A percentile compares a stretch with the other conserved stretches of the same genome.
Conservation (phyloP, 345 rosid genomes). For the Eucalyptus paniculata region DNA sequence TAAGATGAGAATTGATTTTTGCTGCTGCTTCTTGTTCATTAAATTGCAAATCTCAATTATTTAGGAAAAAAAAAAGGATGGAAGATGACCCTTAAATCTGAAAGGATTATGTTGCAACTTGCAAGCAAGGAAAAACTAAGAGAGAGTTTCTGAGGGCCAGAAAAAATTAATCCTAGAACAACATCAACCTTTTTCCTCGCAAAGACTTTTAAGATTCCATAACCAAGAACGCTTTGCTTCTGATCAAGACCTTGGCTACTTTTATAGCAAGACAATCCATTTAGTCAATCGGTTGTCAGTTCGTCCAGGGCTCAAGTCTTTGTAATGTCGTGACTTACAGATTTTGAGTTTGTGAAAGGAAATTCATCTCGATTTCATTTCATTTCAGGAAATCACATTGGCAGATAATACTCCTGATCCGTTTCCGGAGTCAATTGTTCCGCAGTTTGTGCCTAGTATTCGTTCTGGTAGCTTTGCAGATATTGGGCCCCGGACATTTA, state of each 20-base stretch:
- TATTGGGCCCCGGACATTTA: slow-evolving; percentile 41
- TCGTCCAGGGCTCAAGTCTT: background rate
- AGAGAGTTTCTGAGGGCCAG: background rate
- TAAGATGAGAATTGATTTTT: background rate
- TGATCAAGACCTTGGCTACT: background rate
- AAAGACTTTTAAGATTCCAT: background rate
- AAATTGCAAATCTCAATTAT: background rate
- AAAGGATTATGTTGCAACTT: background rate
- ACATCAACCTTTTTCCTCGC: background rate
- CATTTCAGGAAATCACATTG: slow-evolving; percentile 25
- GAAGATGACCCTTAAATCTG: background rate
- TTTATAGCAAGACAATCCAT: background rate
- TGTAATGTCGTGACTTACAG: background rate
- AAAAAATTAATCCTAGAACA: background rate
- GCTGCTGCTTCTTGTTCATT: background rate
- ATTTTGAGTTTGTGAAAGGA: background rate
- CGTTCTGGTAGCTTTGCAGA: slow-evolving; percentile 59
- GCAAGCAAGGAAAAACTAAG: background rate
- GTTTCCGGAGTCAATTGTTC: slow-evolving; percentile 4
- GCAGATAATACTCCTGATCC: slow-evolving; percentile 10
- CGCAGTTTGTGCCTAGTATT: slow-evolving; percentile 35
- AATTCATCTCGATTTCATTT: background rate
- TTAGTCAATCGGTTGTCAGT: background rate
- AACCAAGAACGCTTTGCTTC: background rate
- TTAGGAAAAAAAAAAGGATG: background rate